These are phyloP conservation scores for Fusarium decemcellulare DNA, from an alignment of 2,329 filamentous ascomycete species.

Conservation along the genomic window DNA sequence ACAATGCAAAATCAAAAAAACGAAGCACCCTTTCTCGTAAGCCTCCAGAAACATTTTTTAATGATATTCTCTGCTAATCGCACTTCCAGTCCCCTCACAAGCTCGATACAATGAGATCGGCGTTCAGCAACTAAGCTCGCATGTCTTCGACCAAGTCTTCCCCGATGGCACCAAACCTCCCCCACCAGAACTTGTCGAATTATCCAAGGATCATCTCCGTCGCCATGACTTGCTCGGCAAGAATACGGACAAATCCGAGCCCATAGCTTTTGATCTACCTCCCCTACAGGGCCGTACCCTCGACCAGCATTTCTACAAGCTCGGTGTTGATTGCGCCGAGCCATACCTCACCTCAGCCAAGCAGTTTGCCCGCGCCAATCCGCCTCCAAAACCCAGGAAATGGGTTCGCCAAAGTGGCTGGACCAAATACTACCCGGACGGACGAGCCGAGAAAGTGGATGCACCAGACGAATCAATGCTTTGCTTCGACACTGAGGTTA, in stretches of 20 bases:
- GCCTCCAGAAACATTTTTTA: slow-evolving; percentile 31
- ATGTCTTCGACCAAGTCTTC: slow-evolving; percentile 90
- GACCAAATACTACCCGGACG: slow-evolving; percentile 91
- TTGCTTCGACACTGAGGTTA: slow-evolving; percentile 95
- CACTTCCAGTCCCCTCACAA: slow-evolving; percentile 61
- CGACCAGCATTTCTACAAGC: slow-evolving; percentile 93
- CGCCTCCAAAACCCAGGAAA: slow-evolving; percentile 73
- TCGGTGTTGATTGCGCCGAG: slow-evolving; percentile 89
- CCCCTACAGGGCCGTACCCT: slow-evolving; percentile 82
- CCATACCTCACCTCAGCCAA: slow-evolving; percentile 85
- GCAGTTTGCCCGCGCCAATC: slow-evolving; percentile 75
- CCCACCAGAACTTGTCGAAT: slow-evolving; percentile 79
- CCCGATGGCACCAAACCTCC: slow-evolving; percentile 68
- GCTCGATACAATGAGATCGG: slow-evolving; percentile 92
- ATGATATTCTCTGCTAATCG: not conserved
- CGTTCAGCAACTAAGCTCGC: slow-evolving; percentile 90
- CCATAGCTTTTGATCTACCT: slow-evolving; percentile 90
- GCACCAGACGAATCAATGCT: slow-evolving; percentile 86
- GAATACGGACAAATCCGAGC: slow-evolving; percentile 81
- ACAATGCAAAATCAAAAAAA: slow-evolving; percentile 34
- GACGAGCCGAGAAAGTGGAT: slow-evolving; percentile 77
- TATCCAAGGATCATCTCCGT: slow-evolving; percentile 85
- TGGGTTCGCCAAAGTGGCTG: slow-evolving; percentile 89
- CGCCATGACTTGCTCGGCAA: slow-evolving; percentile 93
- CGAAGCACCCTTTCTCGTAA: slow-evolving; percentile 58